Evolutionary conservation across 208 protist species (phyloP).

Genomic region (Trypanosoma melophagium): DNA sequence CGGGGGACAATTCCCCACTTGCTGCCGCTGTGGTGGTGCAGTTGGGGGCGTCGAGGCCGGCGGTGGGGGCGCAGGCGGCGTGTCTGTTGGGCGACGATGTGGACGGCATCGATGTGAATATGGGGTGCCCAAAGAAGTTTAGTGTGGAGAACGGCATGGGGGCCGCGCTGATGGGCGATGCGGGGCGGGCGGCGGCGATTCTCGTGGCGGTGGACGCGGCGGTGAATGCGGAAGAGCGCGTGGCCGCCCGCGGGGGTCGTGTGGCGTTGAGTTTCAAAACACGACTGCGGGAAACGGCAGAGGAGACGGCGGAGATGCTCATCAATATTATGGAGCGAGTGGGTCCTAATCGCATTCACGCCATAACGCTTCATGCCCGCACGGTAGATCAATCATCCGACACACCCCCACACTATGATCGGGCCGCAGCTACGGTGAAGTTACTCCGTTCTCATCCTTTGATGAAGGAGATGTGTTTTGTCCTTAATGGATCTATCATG

Average conservation of each 20-base stretch:
- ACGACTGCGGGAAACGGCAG: slow-evolving; percentile 50
- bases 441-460: slow-evolving; percentile 32
- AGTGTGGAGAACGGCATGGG: slow-evolving; percentile 97
- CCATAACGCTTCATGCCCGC: slow-evolving; percentile 87
- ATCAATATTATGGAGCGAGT: slow-evolving; percentile 48
- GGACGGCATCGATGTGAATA: slow-evolving; percentile 97
- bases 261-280: slow-evolving; percentile 83
- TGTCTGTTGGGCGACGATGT: slow-evolving; percentile 89
- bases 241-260: slow-evolving; percentile 20
- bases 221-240: slow-evolving; percentile 29
- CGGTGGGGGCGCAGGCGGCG: slow-evolving; percentile 80
- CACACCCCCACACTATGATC: slow-evolving; percentile 54
- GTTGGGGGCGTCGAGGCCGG: slow-evolving; percentile 85
- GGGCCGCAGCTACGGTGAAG: slow-evolving; percentile 47
- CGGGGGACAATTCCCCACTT: neutral
- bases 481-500: slow-evolving; percentile 64
- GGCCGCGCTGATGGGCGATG: slow-evolving; percentile 88
- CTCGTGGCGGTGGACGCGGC: slow-evolving; percentile 56
- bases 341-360: slow-evolving; percentile 50
- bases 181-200: slow-evolving; percentile 62
- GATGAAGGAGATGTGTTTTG: slow-evolving; percentile 56
- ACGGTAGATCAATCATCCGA: slow-evolving; percentile 59
- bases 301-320: slow-evolving; percentile 72
- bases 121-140: slow-evolving; percentile 98
- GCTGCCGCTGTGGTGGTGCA: slow-evolving; percentile 87